phyloP scores from a whole-genome alignment of 306 rosid genomes.

The Hippophae tibetana region DNA sequence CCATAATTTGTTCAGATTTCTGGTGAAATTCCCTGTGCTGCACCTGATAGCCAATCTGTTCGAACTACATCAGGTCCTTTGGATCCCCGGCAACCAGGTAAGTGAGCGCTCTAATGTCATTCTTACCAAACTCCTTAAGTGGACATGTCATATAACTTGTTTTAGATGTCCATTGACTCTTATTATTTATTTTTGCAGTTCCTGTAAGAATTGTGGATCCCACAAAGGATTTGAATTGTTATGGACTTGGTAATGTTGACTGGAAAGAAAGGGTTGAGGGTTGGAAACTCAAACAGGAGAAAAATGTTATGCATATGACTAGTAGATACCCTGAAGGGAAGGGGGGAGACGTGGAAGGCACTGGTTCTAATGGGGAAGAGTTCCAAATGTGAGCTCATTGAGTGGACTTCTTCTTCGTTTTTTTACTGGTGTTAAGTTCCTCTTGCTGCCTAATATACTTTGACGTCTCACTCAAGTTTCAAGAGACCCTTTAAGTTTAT shows the following conservation, averaged over 20 bases:
- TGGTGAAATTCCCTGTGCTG: constrained; percentile 83
- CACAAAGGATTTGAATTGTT: constrained; percentile 87
- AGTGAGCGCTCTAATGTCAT: constrained; percentile 6
- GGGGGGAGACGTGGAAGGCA: constrained; percentile 94
- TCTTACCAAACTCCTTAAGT: neutral
- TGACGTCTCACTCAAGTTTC: too few species aligned
- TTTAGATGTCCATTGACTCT: constrained; percentile 14
- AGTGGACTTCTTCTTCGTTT: neutral
- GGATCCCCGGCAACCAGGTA: constrained; percentile 98
- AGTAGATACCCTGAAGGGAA: constrained; percentile 78
- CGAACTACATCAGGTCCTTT: constrained; percentile 89
- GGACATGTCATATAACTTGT: constrained; percentile 14
- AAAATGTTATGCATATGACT: constrained; percentile 63
- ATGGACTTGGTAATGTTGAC: constrained; percentile 97
- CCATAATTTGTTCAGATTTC: constrained; percentile 47
- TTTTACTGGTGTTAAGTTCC: neutral
- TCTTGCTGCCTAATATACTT: neutral
- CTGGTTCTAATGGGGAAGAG: constrained; percentile 98
- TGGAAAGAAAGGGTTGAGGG: constrained; percentile 99
- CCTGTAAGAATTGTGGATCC: constrained; percentile 90
- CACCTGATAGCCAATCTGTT: constrained; percentile 85
- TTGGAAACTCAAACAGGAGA: constrained; percentile 96
- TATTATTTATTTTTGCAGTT: constrained; percentile 38
- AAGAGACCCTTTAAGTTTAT: too few species aligned
- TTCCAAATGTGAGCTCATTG: constrained; percentile 64